Evolutionary conservation across 768 basidiomycete genomes (phyloP), one percentile per base, ranked within the genome.

Genomic region (Suillus lakei): DNA sequence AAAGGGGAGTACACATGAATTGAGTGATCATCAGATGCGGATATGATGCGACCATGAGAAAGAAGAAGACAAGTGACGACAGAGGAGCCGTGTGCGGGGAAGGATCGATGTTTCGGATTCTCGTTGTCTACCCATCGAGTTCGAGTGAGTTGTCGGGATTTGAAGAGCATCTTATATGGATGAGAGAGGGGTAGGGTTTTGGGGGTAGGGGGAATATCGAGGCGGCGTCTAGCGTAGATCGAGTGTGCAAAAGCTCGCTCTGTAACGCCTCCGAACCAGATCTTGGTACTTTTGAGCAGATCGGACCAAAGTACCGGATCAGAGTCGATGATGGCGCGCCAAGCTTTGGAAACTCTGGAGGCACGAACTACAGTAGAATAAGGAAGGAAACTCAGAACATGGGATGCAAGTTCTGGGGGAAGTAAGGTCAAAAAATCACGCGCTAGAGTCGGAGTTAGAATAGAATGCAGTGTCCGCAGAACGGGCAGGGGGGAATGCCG

Each of bases 61-160:
- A 99, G 94, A 71, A 98, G 87, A 54, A 98, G 88, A 76, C 96
- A 98, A 48, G 97, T 99, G 74, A 99, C 95, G 67, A 98, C 97
- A 28, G 91, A 89, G 53, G 87, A 87, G 0, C 95, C 94, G 70
- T 96, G 93, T 13, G 96, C 96, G 1, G 91, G 85, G 81, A 99
- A 97, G 5, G 90, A 89, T 60, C 90, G 81, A 64, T 92, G 91
- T 68, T 87, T 91, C 16, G 90, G 93, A 64, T 88, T 83, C 30
- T 86, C 81, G 73, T 89, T 88, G 59, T 84, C 84, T 18, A 92
- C 85, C 95, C 96, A 97, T 48, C 90, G 89, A 28, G 87, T 88
- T 12, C 89, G 86, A 18, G 92, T 91, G 46, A 93, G 85, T 71
- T 90, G 88, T 38, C 96, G 88, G 1, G 95, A 93, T 77, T 96